These are phyloP conservation scores for Thermothielavioides terrestris DNA, from an alignment of 495 filamentous ascomycete species.

Conservation along the genomic window DNA sequence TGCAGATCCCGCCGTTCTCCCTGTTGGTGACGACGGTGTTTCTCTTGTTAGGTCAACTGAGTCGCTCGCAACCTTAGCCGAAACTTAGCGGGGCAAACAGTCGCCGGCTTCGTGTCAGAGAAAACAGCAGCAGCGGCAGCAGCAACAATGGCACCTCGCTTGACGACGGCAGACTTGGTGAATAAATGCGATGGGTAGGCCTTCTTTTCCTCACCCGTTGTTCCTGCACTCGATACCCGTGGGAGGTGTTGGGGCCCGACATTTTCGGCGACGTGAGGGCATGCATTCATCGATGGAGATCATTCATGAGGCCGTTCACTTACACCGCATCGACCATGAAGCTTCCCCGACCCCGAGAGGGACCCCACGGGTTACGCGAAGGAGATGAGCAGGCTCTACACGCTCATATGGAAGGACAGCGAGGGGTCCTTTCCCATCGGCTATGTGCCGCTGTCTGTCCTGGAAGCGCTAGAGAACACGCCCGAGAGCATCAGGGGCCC, in stretches of 20 bases:
- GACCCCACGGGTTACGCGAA: conserved; percentile 43
- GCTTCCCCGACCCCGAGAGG: conserved; percentile 59
- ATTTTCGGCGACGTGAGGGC: not conserved
- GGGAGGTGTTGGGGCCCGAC: too few species aligned
- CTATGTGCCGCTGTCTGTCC: conserved; percentile 50
- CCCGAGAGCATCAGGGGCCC: conserved; percentile 41
- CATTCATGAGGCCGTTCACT: too few species aligned
- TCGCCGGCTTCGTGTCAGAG: too few species aligned
- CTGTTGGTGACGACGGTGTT: too few species aligned
- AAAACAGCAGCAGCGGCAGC: not conserved
- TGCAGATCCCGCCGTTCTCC: too few species aligned
- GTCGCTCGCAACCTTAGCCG: too few species aligned
- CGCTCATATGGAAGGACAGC: conserved; percentile 43
- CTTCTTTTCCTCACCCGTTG: too few species aligned
- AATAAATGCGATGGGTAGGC: conserved; percentile 57
- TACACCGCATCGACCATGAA: conserved; percentile 22
- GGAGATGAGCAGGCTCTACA: conserved; percentile 45
- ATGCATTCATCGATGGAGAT: too few species aligned
- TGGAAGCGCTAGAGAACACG: conserved; percentile 43
- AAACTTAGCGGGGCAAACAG: too few species aligned
- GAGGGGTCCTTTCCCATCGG: conserved; percentile 49
- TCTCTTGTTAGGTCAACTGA: too few species aligned
- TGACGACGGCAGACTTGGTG: conserved; percentile 29
- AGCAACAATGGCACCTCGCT: conserved; percentile 3
- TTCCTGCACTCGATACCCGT: too few species aligned